A percentile compares a stretch with the other conserved stretches of the same genome.
These are phyloP conservation scores for Alternaria panax DNA, from an alignment of 2,329 filamentous ascomycete genomes.

Conservation along the genomic window DNA sequence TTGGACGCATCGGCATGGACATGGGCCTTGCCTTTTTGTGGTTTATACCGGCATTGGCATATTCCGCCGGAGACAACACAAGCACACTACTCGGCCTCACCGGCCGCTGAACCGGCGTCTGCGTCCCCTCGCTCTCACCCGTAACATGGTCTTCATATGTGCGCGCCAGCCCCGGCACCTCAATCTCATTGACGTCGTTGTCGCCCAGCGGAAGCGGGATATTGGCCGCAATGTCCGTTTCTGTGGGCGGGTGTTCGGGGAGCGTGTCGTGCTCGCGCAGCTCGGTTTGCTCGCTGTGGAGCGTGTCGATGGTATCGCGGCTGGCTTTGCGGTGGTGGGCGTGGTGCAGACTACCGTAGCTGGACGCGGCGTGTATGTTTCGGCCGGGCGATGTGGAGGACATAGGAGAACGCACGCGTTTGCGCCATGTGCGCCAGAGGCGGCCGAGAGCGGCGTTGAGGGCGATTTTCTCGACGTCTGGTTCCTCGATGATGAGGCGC, in stretches of 20 bases:
- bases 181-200: constrained; percentile 79
- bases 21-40: constrained; percentile 35
- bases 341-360: constrained; percentile 41
- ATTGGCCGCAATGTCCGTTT: constrained; percentile 60
- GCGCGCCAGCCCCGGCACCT: constrained; percentile 73
- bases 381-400: constrained; percentile 35
- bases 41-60: constrained; percentile 28
- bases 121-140: constrained; percentile 29
- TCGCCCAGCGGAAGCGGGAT: constrained; percentile 73
- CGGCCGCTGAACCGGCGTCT: constrained; percentile 36
- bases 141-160: constrained; percentile 70
- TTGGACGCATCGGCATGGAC: constrained; percentile 40
- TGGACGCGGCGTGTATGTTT: constrained; percentile 36
- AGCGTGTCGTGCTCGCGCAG: constrained; percentile 32
- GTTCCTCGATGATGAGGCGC: constrained; percentile 82
- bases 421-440: constrained; percentile 95
- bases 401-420: constrained; percentile 67
- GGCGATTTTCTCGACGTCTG: constrained; percentile 91
- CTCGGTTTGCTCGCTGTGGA: constrained; percentile 25
- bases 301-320: constrained; percentile 36
- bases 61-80: constrained; percentile 33
- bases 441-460: constrained; percentile 87
- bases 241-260: constrained; percentile 54
- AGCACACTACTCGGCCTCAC: constrained; percentile 43
- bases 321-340: constrained; percentile 40